Percentiles rank a stretch among this genome's conserved stretches.
These are phyloP conservation scores for Phaeodactylum tricornutum DNA, from an alignment of 108 stramenopile species.

Conservation along the genomic window DNA sequence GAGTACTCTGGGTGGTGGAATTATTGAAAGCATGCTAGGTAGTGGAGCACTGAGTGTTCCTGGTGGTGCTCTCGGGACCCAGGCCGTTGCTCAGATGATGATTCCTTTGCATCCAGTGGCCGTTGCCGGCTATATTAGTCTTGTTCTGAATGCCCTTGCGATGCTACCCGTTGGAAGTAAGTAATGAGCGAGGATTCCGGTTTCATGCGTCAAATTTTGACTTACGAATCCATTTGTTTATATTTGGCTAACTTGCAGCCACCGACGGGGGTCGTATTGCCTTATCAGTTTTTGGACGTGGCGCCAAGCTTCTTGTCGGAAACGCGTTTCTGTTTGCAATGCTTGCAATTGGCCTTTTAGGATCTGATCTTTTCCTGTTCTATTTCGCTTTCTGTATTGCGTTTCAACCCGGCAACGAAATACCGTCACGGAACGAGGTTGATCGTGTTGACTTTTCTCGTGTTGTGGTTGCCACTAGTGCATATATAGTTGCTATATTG, in stretches of 20 bases:
- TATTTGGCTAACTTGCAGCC: slow-evolving; percentile 11
- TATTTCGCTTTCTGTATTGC: slow-evolving; percentile 62
- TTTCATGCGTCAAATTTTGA: not conserved
- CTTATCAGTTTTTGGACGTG: slow-evolving; percentile 58
- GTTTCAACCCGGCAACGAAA: slow-evolving; percentile 66
- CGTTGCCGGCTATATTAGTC: slow-evolving; percentile 61
- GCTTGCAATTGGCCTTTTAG: slow-evolving; percentile 36
- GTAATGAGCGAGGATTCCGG: slow-evolving; percentile 5
- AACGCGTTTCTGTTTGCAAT: slow-evolving; percentile 25
- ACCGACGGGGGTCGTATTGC: slow-evolving; percentile 78
- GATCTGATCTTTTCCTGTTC: slow-evolving; percentile 66
- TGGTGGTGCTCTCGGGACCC: slow-evolving; percentile 38
- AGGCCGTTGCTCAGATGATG: slow-evolving; percentile 41
- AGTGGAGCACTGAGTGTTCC: slow-evolving; percentile 60
- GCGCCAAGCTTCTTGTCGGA: slow-evolving; percentile 41
- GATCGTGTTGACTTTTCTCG: slow-evolving; percentile 46
- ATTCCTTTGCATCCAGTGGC: slow-evolving; percentile 75
- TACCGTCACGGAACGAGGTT: slow-evolving; percentile 68
- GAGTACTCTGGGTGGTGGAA: slow-evolving; percentile 68
- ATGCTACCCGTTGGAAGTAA: slow-evolving; percentile 71
- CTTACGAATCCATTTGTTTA: not conserved
- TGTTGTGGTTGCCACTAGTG: slow-evolving; percentile 36
- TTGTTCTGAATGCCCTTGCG: slow-evolving; percentile 65
- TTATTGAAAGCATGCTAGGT: slow-evolving; percentile 53
- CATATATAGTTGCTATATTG: slow-evolving; percentile 47